Evolutionary conservation across 805 yeast species (phyloP).

Genomic region (Yamadazyma kitorensis): DNA sequence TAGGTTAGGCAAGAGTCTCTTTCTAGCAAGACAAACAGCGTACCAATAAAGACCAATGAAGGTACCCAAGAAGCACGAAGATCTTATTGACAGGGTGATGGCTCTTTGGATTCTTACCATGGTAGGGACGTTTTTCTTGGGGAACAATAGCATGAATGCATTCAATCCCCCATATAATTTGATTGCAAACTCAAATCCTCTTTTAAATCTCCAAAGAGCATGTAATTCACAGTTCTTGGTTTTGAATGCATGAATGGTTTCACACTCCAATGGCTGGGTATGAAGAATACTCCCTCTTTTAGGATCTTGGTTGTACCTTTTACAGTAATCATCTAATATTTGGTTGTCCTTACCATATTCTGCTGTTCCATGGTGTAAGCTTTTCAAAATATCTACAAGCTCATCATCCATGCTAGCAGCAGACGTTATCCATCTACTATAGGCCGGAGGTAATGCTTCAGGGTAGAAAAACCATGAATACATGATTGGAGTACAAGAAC

Average conservation of each 20-base stretch:
- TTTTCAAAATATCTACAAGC: constrained; percentile 28
- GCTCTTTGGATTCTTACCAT: constrained; percentile 18
- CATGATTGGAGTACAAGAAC: constrained; percentile 33
- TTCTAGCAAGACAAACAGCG: constrained; percentile 43
- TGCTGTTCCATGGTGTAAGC: constrained; percentile 26
- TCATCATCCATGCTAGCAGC: constrained; percentile 48
- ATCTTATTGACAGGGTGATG: constrained; percentile 29
- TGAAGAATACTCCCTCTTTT: constrained; percentile 20
- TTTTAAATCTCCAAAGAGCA: constrained; percentile 42
- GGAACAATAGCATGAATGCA: constrained; percentile 25
- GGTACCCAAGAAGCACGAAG: constrained; percentile 42
- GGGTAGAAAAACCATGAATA: constrained; percentile 39
- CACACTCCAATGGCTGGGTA: constrained; percentile 37
- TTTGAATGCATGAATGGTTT: constrained; percentile 38
- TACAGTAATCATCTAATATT: constrained; percentile 29
- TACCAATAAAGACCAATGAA: constrained; percentile 47
- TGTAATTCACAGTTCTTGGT: constrained; percentile 43
- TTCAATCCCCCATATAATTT: constrained; percentile 43
- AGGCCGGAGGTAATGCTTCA: constrained; percentile 39
- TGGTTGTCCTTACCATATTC: constrained; percentile 36
- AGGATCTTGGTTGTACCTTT: constrained; percentile 31
- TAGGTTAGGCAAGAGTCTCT: constrained; percentile 35
- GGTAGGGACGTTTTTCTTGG: constrained; percentile 17
- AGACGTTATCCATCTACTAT: constrained; percentile 46
- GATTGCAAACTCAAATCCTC: constrained; percentile 42